phyloP scores from a whole-genome alignment of 1,284 basidiomycete genomes.

The Coniferiporia weirii region DNA sequence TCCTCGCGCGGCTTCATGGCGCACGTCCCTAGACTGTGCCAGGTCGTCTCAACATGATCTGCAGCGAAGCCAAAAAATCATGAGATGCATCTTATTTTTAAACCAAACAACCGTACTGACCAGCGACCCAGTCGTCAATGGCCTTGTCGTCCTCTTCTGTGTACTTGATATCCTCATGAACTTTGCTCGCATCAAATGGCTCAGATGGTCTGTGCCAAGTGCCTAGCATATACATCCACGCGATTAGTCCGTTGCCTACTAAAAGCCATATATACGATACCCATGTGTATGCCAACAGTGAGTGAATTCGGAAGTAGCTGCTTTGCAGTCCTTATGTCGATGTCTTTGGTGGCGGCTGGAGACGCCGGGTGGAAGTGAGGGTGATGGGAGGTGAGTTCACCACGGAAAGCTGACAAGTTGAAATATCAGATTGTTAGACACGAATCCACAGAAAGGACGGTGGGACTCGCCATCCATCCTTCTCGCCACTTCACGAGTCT shows the following conservation, averaged over 20 bases:
- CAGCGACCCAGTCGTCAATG: constrained; percentile 62
- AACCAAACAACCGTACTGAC: constrained; percentile 20
- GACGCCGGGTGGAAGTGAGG: constrained; percentile 69
- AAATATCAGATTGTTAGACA: neutral
- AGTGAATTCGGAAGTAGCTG: constrained; percentile 53
- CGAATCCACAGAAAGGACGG: neutral
- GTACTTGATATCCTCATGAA: constrained; percentile 62
- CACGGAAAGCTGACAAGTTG: constrained; percentile 48
- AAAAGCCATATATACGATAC: constrained; percentile 22
- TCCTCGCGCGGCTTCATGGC: constrained; percentile 75
- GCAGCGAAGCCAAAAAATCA: constrained; percentile 11
- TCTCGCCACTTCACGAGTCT: constrained; percentile 65
- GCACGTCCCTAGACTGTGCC: constrained; percentile 59
- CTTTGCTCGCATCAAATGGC: constrained; percentile 48
- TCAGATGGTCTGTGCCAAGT: constrained; percentile 59
- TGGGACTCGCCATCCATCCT: constrained; percentile 55
- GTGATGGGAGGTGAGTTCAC: constrained; percentile 66
- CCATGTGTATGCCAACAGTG: constrained; percentile 71
- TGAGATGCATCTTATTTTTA: neutral
- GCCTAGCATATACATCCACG: constrained; percentile 25
- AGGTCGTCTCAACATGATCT: constrained; percentile 71
- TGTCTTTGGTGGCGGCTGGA: constrained; percentile 51
- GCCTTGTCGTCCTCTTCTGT: constrained; percentile 60
- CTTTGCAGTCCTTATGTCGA: constrained; percentile 66
- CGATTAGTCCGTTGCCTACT: too few relatives aligned